Conservation (phyloP, 306 rosid species). For the Citrullus mucosospermus region DNA sequence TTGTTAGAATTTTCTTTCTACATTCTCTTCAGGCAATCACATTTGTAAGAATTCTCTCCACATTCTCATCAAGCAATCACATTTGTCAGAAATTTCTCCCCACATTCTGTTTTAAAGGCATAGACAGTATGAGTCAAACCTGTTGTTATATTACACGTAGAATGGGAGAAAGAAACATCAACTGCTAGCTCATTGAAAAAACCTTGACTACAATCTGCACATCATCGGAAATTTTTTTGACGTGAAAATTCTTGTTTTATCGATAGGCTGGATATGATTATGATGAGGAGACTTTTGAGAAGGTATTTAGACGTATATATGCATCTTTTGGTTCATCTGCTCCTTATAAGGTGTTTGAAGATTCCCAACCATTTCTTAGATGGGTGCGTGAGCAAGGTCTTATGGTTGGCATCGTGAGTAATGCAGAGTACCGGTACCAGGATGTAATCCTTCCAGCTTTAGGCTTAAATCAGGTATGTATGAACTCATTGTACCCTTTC, state of each 20-base stretch:
- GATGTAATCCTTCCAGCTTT: slow-evolving; percentile 91
- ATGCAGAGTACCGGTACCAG: slow-evolving; percentile 72
- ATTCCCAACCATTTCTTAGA: slow-evolving; percentile 80
- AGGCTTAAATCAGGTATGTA: slow-evolving; percentile 51
- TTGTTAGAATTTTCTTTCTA: neutral
- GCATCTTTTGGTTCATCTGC: slow-evolving; percentile 91
- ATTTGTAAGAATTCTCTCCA: neutral
- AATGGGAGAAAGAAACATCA: neutral
- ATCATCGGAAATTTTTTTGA: neutral
- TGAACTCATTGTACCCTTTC: neutral
- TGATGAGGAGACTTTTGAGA: slow-evolving; percentile 96
- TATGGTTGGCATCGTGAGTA: slow-evolving; percentile 75
- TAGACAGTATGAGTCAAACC: neutral
- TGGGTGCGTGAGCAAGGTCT: slow-evolving; percentile 74
- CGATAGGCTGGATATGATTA: slow-evolving; percentile 86
- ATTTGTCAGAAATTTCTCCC: neutral
- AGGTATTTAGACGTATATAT: slow-evolving; percentile 80
- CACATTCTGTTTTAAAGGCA: neutral
- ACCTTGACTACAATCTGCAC: neutral
- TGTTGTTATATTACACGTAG: neutral
- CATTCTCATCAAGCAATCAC: neutral
- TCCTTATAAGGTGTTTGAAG: slow-evolving; percentile 67
- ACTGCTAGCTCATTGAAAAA: neutral
- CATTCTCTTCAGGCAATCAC: neutral
- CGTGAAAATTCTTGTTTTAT: slow-evolving; percentile 17